Evolutionary conservation across 148 eudicot species (phyloP), one percentile per base, ranked within the genome.

Genomic region (Persicaria maculosa): DNA sequence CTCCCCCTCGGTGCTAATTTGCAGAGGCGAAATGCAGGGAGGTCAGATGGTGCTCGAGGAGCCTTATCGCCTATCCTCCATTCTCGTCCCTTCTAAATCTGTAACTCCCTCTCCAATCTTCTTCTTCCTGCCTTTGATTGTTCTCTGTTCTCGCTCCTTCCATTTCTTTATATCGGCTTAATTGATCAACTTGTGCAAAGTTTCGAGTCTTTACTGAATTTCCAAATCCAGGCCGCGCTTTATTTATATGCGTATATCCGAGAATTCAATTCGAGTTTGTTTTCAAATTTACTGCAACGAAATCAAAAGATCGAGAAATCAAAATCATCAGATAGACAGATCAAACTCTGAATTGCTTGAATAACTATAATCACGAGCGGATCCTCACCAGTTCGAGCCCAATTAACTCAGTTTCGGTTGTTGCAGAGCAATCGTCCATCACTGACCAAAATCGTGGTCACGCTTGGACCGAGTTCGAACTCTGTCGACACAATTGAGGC

Each of bases 381-480:
- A 31, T 31, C 40, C 0, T 31, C 40, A 31, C 40, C 40, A 31
- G 40, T 31, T 31, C 1, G 25, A 17, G 62, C 43, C 10, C 16
- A 31, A 61, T 55, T 55, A 55, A 55, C 25, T 55, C 11, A 25
- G 16, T 25, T 25, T 25, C 6, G 44, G 17, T 12, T 62, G 44
- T 16, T 71, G 46, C 83, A 87, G 91, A 79, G 76, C 25, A 79
- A 43, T 54, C 52, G 78, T 58, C 84, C 84, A 17, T 82, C 91
- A 54, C 64, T 85, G 68, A 88, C 91, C 74, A 88, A 88, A 74
- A 71, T 88, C 58, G 80, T 88, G 77, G 91, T 81, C 20, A 88
- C 91, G 19, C 89, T 88, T 44, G 91, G 91, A 74, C 87, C 89
- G 19, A 85, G 80, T 57, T 82, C 91, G 5, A 84, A 75, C 40